Evolutionary conservation across 1,284 basidiomycete species (phyloP), one percentile per base, ranked within the genome.

Genomic region (Rhodotorula sp.): DNA sequence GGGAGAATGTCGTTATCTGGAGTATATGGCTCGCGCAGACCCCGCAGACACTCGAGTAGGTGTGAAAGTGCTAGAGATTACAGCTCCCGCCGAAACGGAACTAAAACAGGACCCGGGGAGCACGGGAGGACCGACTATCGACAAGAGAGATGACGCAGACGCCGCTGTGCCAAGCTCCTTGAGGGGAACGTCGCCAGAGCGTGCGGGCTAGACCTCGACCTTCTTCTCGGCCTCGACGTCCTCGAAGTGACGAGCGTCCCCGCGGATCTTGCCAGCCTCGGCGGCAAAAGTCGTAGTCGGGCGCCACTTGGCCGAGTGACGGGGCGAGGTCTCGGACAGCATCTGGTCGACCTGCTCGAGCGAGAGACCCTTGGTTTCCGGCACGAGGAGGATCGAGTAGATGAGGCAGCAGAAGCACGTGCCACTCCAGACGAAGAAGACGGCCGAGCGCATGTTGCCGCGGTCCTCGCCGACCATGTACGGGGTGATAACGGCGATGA

Each of bases 341-440:
- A 82, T 76, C 34, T 76, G 67, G 67, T 82, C 80, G 64, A 82
- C 81, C 60, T 82, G 79, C 70, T 82, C 81, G 52, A 82, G 79
- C 3, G 79, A 68, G 7, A 82, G 76, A 23, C 80, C 80, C 75
- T 81, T 82, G 66, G 78, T 77, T 66, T 82, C 81, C 8, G 79
- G 80, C 3, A 82, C 74, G 65, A 79, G 74, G 59, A 75, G 77
- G 70, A 74, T 81, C 14, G 78, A 71, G 69, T 78, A 81, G 62
- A 80, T 66, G 61, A 74, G 80, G 2, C 78, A 76, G 48, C 71
- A 72, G 21, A 76, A 68, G 58, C 79, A 78, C 18, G 78, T 65
- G 1, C 60, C 66, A 16, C 78, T 78, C 64, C 80, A 81, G 70
- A 81, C 78, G 70, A 81, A 80, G 70, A 80, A 80, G 29, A 79